phyloP scores from a whole-genome alignment of 768 basidiomycete species.

The Lactifluus pinguis region DNA sequence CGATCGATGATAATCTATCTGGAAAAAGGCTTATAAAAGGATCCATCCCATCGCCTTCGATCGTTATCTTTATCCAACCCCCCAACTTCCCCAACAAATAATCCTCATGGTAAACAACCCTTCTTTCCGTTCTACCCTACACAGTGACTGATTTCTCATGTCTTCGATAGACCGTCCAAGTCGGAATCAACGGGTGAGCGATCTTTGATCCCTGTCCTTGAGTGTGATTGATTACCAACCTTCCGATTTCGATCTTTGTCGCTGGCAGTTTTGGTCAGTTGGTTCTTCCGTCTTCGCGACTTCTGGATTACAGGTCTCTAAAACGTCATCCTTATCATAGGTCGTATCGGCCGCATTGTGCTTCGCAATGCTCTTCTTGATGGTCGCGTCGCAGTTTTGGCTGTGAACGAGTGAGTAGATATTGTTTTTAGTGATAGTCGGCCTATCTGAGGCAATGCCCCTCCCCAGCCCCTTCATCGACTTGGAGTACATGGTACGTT shows the following conservation, averaged over 20 bases:
- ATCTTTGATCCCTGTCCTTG: slow-evolving; percentile 14
- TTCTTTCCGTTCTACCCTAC: background rate
- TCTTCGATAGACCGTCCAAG: slow-evolving; percentile 47
- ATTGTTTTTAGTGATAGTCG: background rate
- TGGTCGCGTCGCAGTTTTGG: slow-evolving; percentile 74
- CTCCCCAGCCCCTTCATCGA: slow-evolving; percentile 85
- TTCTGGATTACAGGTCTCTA: background rate
- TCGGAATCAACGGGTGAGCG: slow-evolving; percentile 91
- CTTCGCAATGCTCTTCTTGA: slow-evolving; percentile 83
- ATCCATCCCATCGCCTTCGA: slow-evolving; percentile 1
- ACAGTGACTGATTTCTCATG: background rate
- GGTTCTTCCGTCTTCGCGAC: background rate
- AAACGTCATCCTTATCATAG: slow-evolving; percentile 31
- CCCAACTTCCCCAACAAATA: background rate
- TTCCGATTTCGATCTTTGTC: slow-evolving; percentile 12
- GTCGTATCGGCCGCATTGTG: slow-evolving; percentile 99
- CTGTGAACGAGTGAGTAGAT: slow-evolving; percentile 78
- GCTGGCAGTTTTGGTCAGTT: slow-evolving; percentile 57
- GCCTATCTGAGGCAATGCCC: background rate
- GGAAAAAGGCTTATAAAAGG: background rate
- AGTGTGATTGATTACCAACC: background rate
- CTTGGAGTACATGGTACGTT: slow-evolving; percentile 85
- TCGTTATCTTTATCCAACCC: background rate
- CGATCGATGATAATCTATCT: slow-evolving; percentile 10
- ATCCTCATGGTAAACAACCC: background rate